Evolutionary conservation across 2,329 filamentous ascomycete genomes (phyloP).

Genomic region (Botryotinia globosa): DNA sequence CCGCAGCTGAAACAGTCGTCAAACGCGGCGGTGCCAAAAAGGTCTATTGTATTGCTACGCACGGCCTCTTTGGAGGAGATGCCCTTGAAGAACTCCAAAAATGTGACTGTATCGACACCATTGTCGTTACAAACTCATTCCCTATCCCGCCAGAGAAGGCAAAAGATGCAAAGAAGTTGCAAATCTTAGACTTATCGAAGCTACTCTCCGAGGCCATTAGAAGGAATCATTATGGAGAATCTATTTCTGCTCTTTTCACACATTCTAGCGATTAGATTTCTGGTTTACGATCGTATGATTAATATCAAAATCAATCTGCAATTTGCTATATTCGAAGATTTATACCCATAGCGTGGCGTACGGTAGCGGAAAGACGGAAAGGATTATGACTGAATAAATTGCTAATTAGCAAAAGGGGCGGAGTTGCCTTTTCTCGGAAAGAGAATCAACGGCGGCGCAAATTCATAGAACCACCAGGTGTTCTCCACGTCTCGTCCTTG

Average conservation of each 20-base stretch:
- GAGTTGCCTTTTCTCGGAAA: not conserved
- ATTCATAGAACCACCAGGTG: constrained; percentile 12
- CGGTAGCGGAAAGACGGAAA: constrained; percentile 15
- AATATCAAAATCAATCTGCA: constrained; percentile 47
- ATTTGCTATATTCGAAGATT: constrained; percentile 21
- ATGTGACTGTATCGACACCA: constrained; percentile 89
- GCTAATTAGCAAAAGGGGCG: constrained; percentile 15
- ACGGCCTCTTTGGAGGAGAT: constrained; percentile 89
- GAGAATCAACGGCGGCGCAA: not conserved
- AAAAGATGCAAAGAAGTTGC: constrained; percentile 73
- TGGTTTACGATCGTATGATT: constrained; percentile 28
- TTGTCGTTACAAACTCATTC: constrained; percentile 96
- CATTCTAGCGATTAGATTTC: constrained; percentile 31
- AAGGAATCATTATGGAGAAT: constrained; percentile 94
- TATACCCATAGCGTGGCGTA: constrained; percentile 35
- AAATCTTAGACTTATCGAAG: constrained; percentile 84
- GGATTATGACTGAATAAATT: constrained; percentile 21
- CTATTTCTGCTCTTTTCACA: constrained; percentile 48
- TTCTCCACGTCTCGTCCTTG: not conserved
- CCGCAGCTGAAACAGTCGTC: constrained; percentile 91
- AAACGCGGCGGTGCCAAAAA: constrained; percentile 88
- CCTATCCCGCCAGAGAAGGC: constrained; percentile 77
- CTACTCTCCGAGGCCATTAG: constrained; percentile 89
- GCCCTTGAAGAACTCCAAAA: constrained; percentile 85
- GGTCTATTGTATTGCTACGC: constrained; percentile 96